These are phyloP conservation scores for Brassica nigra DNA, from an alignment of 345 rosid species.

Conservation along the genomic window DNA sequence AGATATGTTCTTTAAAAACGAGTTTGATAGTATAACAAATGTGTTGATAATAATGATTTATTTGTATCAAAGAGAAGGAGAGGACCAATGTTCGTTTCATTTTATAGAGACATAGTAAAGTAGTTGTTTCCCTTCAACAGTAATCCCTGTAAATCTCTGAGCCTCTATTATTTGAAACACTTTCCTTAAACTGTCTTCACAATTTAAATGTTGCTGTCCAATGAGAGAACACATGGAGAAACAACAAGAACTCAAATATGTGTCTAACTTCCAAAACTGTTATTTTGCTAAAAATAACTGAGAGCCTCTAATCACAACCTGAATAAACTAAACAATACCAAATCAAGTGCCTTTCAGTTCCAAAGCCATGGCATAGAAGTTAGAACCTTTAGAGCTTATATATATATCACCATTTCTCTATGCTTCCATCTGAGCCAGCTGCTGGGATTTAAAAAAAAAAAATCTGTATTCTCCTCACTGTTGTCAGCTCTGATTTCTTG, in stretches of 20 bases:
- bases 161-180: not conserved
- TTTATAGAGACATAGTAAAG: not conserved
- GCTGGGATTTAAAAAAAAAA: not conserved
- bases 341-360: conserved; percentile 38
- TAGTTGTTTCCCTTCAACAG: not conserved
- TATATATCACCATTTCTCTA: conserved; percentile 9
- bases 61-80: not conserved
- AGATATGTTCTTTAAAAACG: not conserved
- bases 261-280: conserved; percentile 6
- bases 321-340: conserved; percentile 34
- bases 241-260: conserved; percentile 6
- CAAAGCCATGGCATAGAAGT: conserved; percentile 27
- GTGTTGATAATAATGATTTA: not conserved
- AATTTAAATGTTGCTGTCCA: conserved; percentile 17
- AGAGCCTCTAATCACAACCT: conserved; percentile 21
- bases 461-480: not conserved
- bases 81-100: not conserved
- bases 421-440: conserved; percentile 33
- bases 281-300: conserved; percentile 30
- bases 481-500: conserved; percentile 9
- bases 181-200: not conserved
- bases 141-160: conserved; percentile 18
- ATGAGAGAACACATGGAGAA: not conserved
- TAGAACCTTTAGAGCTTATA: conserved; percentile 8
- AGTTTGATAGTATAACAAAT: not conserved